phyloP scores from a whole-genome alignment of 1,139 yeast species.

The Pichia sp. region DNA sequence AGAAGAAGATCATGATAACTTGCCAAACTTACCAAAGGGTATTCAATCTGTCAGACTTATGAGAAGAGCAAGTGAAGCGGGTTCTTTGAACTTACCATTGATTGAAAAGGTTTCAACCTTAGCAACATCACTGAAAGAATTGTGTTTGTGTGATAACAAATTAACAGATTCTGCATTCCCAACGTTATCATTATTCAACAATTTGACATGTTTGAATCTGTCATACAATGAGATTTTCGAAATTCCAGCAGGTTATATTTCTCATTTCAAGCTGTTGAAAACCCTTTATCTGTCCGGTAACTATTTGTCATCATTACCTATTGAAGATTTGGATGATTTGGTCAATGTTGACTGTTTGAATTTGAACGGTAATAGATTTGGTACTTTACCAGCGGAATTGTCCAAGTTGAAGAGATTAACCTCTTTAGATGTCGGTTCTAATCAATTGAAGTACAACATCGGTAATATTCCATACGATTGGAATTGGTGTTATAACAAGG shows the following conservation, averaged over 20 bases:
- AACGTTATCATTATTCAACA: conserved; percentile 56
- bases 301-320: conserved; percentile 72
- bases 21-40: conserved; percentile 6
- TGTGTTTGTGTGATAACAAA: conserved; percentile 81
- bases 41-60: neutral
- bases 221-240: conserved; percentile 85
- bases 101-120: conserved; percentile 33
- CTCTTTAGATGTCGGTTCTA: conserved; percentile 88
- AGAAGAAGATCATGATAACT: conserved; percentile 14
- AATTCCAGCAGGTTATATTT: conserved; percentile 69
- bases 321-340: conserved; percentile 75
- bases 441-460: conserved; percentile 85
- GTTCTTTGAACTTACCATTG: conserved; percentile 8
- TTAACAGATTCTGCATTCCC: conserved; percentile 78
- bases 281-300: conserved; percentile 88
- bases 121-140: conserved; percentile 51
- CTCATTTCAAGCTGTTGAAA: conserved; percentile 54
- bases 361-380: conserved; percentile 81
- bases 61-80: conserved; percentile 28
- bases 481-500: conserved; percentile 92
- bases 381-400: conserved; percentile 86
- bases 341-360: conserved; percentile 58
- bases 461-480: conserved; percentile 96
- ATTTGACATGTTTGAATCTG: conserved; percentile 65
- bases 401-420: conserved; percentile 64